Percentiles rank a stretch among this genome's conserved stretches.
Evolutionary conservation across 192 early-diverging fungal species (phyloP).

Genomic region (Entrophospora sp.): DNA sequence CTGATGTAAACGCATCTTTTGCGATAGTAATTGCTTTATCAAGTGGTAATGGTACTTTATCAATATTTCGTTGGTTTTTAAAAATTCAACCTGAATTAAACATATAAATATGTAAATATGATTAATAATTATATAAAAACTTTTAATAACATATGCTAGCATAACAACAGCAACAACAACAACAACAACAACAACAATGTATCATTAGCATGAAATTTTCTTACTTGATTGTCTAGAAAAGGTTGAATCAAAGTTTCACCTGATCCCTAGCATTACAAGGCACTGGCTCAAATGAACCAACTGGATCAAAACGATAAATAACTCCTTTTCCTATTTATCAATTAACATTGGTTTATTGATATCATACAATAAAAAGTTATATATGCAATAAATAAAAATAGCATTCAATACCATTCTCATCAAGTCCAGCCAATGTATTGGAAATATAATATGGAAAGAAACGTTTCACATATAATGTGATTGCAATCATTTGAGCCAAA

Average conservation of each 20-base stretch:
- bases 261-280: slow-evolving; percentile 70
- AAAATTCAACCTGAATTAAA: slow-evolving; percentile 64
- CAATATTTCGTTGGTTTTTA: slow-evolving; percentile 55
- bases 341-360: too few species aligned
- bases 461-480: slow-evolving; percentile 81
- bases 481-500: slow-evolving; percentile 89
- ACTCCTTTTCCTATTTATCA: slow-evolving; percentile 65
- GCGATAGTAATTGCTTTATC: slow-evolving; percentile 68
- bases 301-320: slow-evolving; percentile 88
- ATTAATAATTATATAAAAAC: too few species aligned
- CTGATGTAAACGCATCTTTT: slow-evolving; percentile 93
- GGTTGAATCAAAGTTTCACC: slow-evolving; percentile 90
- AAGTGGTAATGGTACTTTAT: slow-evolving; percentile 31
- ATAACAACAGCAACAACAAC: too few species aligned
- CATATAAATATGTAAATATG: not conserved
- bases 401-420: slow-evolving; percentile 80
- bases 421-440: slow-evolving; percentile 83
- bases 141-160: too few species aligned
- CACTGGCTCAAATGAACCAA: slow-evolving; percentile 83
- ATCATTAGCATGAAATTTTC: too few species aligned
- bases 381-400: not conserved
- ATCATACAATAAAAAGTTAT: not conserved
- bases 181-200: too few species aligned
- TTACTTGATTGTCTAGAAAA: slow-evolving; percentile 92
- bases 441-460: slow-evolving; percentile 97